phyloP scores from a whole-genome alignment of 2,329 filamentous ascomycete genomes.

The Colletotrichum chrysophilum region DNA sequence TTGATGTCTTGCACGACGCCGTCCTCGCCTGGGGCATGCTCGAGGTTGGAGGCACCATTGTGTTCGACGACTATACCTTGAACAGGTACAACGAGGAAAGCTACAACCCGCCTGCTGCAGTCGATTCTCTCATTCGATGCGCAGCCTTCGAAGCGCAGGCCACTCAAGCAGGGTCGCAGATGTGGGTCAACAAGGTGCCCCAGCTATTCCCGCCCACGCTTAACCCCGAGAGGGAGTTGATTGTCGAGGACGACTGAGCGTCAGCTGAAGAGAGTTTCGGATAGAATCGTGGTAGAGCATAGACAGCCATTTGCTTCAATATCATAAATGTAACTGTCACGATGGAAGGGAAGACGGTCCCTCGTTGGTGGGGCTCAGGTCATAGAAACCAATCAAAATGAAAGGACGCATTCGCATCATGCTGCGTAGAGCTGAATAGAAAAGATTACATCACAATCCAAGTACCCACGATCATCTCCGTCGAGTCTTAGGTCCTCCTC shows the following conservation, averaged over 20 bases:
- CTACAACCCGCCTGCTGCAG: neutral
- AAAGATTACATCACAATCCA: accelerated
- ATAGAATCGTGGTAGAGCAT: neutral
- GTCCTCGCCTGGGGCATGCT: neutral
- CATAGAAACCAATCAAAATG: neutral
- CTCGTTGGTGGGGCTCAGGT: neutral
- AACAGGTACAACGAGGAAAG: neutral
- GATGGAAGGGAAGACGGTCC: neutral
- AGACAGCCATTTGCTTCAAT: neutral
- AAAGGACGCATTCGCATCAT: accelerated
- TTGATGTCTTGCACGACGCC: neutral
- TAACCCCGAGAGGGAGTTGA: neutral
- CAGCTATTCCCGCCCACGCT: neutral
- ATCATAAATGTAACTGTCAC: neutral
- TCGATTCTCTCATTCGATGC: neutral
- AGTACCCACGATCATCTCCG: no score
- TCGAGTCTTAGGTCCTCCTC: no score
- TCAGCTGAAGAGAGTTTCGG: neutral
- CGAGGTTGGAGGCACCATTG: neutral
- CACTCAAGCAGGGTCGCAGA: neutral
- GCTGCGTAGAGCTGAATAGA: accelerated
- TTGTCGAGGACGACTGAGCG: neutral
- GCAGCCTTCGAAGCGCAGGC: neutral
- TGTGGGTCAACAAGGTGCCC: neutral
- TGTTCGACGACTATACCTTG: neutral